Evolutionary conservation across 352 stramenopile genomes (phyloP).

Genomic region (Globisporangium sylvaticum): DNA sequence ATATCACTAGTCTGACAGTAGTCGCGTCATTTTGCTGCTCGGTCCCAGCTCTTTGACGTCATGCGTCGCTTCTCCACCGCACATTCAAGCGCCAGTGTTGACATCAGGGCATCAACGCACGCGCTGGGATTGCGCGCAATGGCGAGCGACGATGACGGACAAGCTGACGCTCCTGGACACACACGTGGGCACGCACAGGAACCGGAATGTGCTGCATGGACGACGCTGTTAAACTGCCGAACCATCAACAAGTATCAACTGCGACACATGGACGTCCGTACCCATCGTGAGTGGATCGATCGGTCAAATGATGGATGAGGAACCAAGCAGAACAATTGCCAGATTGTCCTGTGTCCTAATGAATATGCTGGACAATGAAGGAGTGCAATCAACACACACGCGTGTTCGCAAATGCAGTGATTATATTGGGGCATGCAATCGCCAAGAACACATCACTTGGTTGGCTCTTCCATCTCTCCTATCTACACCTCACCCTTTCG

Average conservation of each 20-base stretch:
- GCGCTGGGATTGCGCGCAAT: slow-evolving; percentile 1
- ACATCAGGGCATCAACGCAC: background rate
- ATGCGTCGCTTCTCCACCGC: background rate
- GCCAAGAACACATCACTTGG: background rate
- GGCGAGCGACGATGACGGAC: background rate
- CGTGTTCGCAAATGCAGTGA: background rate
- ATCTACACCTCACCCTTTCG: background rate
- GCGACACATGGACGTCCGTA: background rate
- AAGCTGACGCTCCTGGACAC: background rate
- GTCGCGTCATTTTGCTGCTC: slow-evolving; percentile 10
- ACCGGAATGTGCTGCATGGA: background rate
- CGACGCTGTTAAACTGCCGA: background rate
- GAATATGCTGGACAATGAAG: background rate
- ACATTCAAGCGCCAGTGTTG: slow-evolving; percentile 5
- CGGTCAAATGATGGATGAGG: background rate
- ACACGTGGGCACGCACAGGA: background rate
- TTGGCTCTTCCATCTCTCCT: background rate
- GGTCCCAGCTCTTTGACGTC: slow-evolving; percentile 1
- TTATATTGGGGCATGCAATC: background rate
- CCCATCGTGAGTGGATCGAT: background rate
- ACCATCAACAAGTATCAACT: background rate
- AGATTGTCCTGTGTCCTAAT: background rate
- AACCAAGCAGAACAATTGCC: background rate
- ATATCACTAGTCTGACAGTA: background rate
- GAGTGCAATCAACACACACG: background rate